Evolutionary conservation across 192 early-diverging fungal species (phyloP), one percentile per base, ranked within the genome.

Genomic region (Jimgerdemannia flammicorona): DNA sequence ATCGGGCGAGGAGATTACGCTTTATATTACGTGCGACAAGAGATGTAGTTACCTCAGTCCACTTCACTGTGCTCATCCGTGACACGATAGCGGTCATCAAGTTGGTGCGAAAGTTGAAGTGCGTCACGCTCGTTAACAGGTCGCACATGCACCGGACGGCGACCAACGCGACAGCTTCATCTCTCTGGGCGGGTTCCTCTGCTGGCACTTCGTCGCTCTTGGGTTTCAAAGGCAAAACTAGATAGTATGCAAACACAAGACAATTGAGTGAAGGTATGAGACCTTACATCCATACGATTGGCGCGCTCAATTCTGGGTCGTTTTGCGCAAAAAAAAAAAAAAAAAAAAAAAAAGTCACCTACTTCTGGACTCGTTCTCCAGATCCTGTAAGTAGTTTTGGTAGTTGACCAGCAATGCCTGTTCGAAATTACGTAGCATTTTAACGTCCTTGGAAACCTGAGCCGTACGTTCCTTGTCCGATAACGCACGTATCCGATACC

Each of bases 61-160:
- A 84, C 70, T 84, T 59, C 67, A 76, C 73, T 54, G 84, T 84
- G 75, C 86, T 92, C 88, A 96, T 94, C 67, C 92, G 90, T 18
- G 87, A 84, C 6, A 98, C 90, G 41, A 98, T 79, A 2, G 93
- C 89, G 3, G 91, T 92, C 85, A 99, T 88, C 43, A 99, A 78
- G 75, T 99, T 96, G 64, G 91, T 80, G 65, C 97, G 91, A 79
- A 95, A 99, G 86, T 99, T 99, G 85, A 99, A 99, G 80, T 98
- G 97, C 18, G 98, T 91, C 14, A 93, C 88, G 18, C 88, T 85
- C 6, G 84, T 92, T 67, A 97, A 83, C 4, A 99, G 87, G 66
- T 93, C 90, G 59, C 93, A 91, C 84, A 98, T 81, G 76, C 94
- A 96, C 39, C 92, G 89, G 18, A 96, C 80, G 2, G 95, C 94